Evolutionary conservation across 1,284 basidiomycete species (phyloP).

Genomic region (Trichosporon coremiiforme): DNA sequence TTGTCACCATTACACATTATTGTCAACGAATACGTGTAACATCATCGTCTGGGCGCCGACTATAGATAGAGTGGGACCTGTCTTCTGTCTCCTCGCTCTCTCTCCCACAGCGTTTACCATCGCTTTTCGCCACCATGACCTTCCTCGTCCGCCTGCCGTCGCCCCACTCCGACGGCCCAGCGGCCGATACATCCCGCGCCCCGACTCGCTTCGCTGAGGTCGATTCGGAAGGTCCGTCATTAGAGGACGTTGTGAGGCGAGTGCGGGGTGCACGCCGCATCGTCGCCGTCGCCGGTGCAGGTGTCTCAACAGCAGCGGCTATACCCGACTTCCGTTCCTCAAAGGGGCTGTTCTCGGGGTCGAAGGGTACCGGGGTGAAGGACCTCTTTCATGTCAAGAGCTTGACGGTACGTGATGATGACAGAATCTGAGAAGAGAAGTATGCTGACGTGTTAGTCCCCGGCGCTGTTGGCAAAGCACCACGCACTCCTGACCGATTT

Average conservation of each 20-base stretch:
- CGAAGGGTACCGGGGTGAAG: constrained; percentile 74
- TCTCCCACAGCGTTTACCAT: neutral
- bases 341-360: constrained; percentile 71
- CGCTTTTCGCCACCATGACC: constrained; percentile 10
- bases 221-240: constrained; percentile 21
- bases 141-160: neutral
- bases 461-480: constrained; percentile 70
- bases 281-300: constrained; percentile 82
- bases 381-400: constrained; percentile 90
- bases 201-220: constrained; percentile 12
- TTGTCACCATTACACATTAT: neutral
- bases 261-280: constrained; percentile 77
- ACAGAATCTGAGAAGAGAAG: neutral
- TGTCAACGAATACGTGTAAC: neutral
- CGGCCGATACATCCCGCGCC: constrained; percentile 18
- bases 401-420: constrained; percentile 69
- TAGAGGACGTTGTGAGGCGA: constrained; percentile 47
- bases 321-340: constrained; percentile 91
- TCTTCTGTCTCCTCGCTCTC: neutral
- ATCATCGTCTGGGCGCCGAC: constrained; percentile 9
- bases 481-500: constrained; percentile 75
- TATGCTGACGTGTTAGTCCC: constrained; percentile 35
- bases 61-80: neutral
- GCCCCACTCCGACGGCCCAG: neutral
- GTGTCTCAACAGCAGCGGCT: constrained; percentile 84